Conservation (phyloP, 371 early-diverging fungal species). For the Phascolomyces articulosus region DNA sequence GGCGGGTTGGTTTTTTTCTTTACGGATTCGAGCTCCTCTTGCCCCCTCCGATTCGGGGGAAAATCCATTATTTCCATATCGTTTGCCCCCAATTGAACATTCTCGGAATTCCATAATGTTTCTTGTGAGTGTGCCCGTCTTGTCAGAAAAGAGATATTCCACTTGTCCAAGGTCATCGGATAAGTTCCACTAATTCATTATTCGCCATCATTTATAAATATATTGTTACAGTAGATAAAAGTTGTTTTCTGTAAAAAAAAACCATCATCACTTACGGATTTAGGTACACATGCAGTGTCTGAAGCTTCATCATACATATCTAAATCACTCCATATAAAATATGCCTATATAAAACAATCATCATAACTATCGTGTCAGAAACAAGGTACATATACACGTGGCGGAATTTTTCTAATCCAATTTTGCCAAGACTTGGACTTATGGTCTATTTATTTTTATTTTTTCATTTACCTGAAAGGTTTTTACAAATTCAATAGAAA, state of each 20-base stretch:
- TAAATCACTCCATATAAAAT: conserved; percentile 82
- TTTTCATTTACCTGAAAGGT: conserved; percentile 77
- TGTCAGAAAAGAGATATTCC: conserved; percentile 95
- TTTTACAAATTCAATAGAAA: conserved; percentile 93
- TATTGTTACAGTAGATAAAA: too few species aligned
- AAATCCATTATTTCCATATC: conserved; percentile 81
- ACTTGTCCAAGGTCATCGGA: conserved; percentile 90
- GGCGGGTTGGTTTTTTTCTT: conserved; percentile 26
- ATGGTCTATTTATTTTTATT: too few species aligned
- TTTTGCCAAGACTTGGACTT: neutral
- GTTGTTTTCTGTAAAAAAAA: neutral
- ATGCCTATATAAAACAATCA: conserved; percentile 46
- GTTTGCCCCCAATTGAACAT: conserved; percentile 80
- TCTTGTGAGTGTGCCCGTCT: conserved; percentile 83
- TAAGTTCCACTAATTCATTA: conserved; percentile 68
- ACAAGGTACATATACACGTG: neutral
- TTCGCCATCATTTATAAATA: too few species aligned
- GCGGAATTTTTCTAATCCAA: conserved; percentile 39
- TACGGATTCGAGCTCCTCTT: conserved; percentile 48
- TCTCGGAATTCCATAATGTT: conserved; percentile 90
- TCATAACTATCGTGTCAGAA: too few species aligned
- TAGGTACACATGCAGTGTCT: conserved; percentile 82
- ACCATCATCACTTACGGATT: conserved; percentile 44
- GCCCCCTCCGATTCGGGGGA: conserved; percentile 65
- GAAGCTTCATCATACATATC: conserved; percentile 86